These are phyloP conservation scores for Aureoboletus auriporus DNA, from an alignment of 768 basidiomycete species.

Conservation along the genomic window DNA sequence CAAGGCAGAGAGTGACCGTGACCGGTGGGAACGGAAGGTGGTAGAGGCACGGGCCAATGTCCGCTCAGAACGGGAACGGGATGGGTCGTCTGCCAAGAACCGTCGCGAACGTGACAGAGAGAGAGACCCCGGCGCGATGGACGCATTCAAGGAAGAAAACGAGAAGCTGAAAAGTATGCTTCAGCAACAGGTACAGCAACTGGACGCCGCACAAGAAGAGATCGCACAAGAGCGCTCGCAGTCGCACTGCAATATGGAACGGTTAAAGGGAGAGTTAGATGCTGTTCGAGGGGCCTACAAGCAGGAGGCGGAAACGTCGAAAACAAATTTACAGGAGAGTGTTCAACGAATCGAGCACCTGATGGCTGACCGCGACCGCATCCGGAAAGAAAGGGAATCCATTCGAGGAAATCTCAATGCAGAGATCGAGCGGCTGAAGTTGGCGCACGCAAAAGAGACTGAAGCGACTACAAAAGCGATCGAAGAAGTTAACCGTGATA, in stretches of 20 bases:
- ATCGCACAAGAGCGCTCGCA: conserved; percentile 8
- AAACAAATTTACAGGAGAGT: conserved; percentile 17
- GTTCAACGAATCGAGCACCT: conserved; percentile 17
- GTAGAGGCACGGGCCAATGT: conserved; percentile 12
- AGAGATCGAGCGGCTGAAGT: conserved; percentile 22
- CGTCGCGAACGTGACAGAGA: conserved; percentile 20
- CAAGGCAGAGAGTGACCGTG: conserved; percentile 17
- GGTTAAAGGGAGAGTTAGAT: conserved; percentile 11
- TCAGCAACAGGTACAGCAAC: conserved; percentile 17
- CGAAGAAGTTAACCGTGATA: conserved; percentile 22
- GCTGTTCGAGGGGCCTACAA: conserved; percentile 1
- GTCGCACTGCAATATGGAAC: conserved; percentile 9
- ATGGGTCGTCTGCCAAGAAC: conserved; percentile 7
- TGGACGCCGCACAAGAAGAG: conserved; percentile 8
- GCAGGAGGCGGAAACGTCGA: conserved; percentile 16
- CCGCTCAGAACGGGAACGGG: conserved; percentile 14
- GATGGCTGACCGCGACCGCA: conserved; percentile 21
- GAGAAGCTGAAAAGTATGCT: conserved; percentile 19
- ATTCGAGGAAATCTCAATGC: conserved; percentile 7
- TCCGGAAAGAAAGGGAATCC: conserved; percentile 22
- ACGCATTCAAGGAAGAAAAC: conserved; percentile 21
- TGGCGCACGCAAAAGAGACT: conserved; percentile 9
- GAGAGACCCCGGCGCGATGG: conserved; percentile 1
- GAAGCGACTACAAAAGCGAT: conserved; percentile 19
- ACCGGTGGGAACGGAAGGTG: conserved; percentile 20